phyloP scores from a whole-genome alignment of 73 alveolate genomes.

The Tetrahymena thermophila region DNA sequence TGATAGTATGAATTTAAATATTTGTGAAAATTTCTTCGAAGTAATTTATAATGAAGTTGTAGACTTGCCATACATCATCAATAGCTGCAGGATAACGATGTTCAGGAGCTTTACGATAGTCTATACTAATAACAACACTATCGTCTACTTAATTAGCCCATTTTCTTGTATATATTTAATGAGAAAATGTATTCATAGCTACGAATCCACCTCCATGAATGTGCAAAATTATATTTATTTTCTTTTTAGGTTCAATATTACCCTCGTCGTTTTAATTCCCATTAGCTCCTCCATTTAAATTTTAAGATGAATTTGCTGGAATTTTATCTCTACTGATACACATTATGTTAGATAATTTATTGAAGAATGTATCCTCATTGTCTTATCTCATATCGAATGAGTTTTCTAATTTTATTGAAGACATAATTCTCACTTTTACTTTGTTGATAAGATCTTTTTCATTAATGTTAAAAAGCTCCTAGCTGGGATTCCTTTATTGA shows the following conservation, averaged over 20 bases:
- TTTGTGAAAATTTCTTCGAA: constrained; percentile 44
- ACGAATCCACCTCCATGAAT: constrained; percentile 98
- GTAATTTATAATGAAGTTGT: constrained; percentile 66
- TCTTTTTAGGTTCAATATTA: background rate
- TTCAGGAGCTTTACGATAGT: constrained; percentile 76
- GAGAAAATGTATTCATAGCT: constrained; percentile 83
- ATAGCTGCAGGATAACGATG: constrained; percentile 68
- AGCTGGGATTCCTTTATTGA: background rate
- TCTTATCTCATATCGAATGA: background rate
- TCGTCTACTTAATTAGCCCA: constrained; percentile 79
- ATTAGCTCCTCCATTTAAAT: background rate
- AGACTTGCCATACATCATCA: constrained; percentile 80
- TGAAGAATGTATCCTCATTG: background rate
- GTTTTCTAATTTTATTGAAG: background rate
- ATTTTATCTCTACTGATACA: background rate
- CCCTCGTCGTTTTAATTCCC: background rate
- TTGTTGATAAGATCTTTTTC: background rate
- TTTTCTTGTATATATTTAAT: constrained; percentile 77
- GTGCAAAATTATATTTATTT: constrained; percentile 56
- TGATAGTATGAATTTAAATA: constrained; percentile 47
- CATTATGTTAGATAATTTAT: background rate
- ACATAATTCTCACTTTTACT: background rate
- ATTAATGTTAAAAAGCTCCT: background rate
- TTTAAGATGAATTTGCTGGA: background rate
- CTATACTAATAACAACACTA: constrained; percentile 58